Percentiles rank a stretch among this genome's conserved stretches.
Conservation (phyloP, 1,284 basidiomycete genomes). For the Ganoderma lingzhi region DNA sequence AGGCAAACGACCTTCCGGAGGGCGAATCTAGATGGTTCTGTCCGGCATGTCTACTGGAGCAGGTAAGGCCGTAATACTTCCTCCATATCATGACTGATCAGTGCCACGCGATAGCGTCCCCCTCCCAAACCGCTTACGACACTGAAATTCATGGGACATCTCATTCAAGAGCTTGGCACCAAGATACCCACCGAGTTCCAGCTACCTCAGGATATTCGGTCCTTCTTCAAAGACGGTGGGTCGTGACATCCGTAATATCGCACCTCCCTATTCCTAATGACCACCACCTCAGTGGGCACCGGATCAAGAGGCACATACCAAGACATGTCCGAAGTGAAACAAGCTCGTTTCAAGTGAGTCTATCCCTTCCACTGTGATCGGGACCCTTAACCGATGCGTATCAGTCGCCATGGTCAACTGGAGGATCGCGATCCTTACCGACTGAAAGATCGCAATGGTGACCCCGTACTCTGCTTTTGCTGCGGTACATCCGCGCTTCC, state of each 20-base stretch:
- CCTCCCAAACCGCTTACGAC: slow-evolving; percentile 67
- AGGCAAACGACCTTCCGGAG: slow-evolving; percentile 84
- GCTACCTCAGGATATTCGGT: slow-evolving; percentile 89
- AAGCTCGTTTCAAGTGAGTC: slow-evolving; percentile 80
- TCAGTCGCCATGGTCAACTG: slow-evolving; percentile 87
- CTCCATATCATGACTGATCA: slow-evolving; percentile 20
- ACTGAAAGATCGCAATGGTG: slow-evolving; percentile 86
- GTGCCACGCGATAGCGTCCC: slow-evolving; percentile 58
- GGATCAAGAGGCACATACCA: slow-evolving; percentile 81
- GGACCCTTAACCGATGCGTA: slow-evolving; percentile 25
- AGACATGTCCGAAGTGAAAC: slow-evolving; percentile 79
- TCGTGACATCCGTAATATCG: slow-evolving; percentile 19
- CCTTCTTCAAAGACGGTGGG: slow-evolving; percentile 87
- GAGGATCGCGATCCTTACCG: slow-evolving; percentile 94
- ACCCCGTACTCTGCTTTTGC: slow-evolving; percentile 86
- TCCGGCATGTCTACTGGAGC: slow-evolving; percentile 73
- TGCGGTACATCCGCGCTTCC: slow-evolving; percentile 86
- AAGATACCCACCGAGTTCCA: slow-evolving; percentile 85
- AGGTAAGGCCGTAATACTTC: slow-evolving; percentile 54
- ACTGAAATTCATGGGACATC: slow-evolving; percentile 63
- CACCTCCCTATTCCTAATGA: slow-evolving; percentile 26
- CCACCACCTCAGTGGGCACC: slow-evolving; percentile 64
- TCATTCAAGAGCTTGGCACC: slow-evolving; percentile 71
- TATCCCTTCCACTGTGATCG: slow-evolving; percentile 29
- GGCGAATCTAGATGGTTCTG: slow-evolving; percentile 94